A percentile compares a stretch with the other conserved stretches of the same genome.
phyloP scores from a whole-genome alignment of 352 stramenopile species.

The Globisporangium spiculum region DNA sequence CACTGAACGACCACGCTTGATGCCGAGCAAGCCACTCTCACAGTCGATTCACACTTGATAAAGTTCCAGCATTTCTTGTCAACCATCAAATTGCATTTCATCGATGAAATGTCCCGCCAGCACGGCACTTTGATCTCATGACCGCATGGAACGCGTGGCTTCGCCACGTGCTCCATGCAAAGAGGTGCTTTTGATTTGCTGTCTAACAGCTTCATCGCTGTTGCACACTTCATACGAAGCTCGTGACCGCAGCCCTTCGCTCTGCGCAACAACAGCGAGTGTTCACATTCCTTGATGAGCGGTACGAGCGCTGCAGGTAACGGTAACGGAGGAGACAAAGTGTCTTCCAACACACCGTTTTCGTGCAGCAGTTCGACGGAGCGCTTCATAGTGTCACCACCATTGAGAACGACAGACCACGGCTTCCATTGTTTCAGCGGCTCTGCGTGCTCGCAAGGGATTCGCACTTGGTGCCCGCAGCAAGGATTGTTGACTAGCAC shows the following conservation, averaged over 20 bases:
- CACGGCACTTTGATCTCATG: conserved; percentile 44
- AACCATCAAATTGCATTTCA: conserved; percentile 34
- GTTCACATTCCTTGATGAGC: conserved; percentile 35
- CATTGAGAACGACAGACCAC: conserved; percentile 25
- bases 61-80: conserved; percentile 67
- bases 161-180: conserved; percentile 30
- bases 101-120: conserved; percentile 26
- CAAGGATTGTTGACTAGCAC: conserved; percentile 29
- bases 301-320: conserved; percentile 24
- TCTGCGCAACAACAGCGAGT: conserved; percentile 36
- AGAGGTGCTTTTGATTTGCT: conserved; percentile 9
- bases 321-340: conserved; percentile 24
- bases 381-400: background rate
- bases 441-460: conserved; percentile 35
- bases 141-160: conserved; percentile 33
- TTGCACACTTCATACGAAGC: conserved; percentile 46
- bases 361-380: conserved; percentile 27
- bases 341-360: conserved; percentile 41
- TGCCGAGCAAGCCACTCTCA: conserved; percentile 25
- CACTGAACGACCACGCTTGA: conserved; percentile 31
- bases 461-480: conserved; percentile 43
- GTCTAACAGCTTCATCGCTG: conserved; percentile 42
- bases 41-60: conserved; percentile 28
- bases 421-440: conserved; percentile 44
- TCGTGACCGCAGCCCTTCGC: conserved; percentile 53